phyloP scores from a whole-genome alignment of 2,329 filamentous ascomycete species.

The Sclerotinia minor region DNA sequence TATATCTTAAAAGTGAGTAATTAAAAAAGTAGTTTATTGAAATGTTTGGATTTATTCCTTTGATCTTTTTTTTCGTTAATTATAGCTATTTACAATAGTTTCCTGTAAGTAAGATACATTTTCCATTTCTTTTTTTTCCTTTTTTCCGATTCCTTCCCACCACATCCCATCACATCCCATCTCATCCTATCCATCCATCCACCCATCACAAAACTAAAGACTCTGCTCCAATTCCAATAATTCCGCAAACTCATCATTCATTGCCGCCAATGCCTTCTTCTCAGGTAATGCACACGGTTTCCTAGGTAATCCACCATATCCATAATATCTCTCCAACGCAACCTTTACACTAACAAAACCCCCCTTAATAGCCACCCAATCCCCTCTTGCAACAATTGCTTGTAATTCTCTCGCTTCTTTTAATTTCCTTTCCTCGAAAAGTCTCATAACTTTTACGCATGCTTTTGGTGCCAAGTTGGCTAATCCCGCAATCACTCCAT shows the following conservation, averaged over 20 bases:
- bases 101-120: no score
- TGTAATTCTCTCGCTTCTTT: slow-evolving; percentile 61
- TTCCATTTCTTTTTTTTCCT: background rate
- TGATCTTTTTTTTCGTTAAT: no score
- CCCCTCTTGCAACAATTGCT: slow-evolving; percentile 59
- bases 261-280: background rate
- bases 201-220: background rate
- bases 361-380: slow-evolving; percentile 66
- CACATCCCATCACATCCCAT: no score
- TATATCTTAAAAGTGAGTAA: no score
- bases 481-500: slow-evolving; percentile 20
- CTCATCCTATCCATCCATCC: background rate
- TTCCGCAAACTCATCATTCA: slow-evolving; percentile 15
- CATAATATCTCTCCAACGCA: slow-evolving; percentile 57
- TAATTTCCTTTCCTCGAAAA: slow-evolving; percentile 56
- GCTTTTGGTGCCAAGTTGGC: slow-evolving; percentile 40
- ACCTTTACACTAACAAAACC: slow-evolving; percentile 67
- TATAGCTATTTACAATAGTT: no score
- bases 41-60: no score
- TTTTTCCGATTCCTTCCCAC: background rate
- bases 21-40: no score
- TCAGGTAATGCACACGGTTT: slow-evolving; percentile 46
- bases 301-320: slow-evolving; percentile 61
- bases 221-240: slow-evolving; percentile 10
- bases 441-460: slow-evolving; percentile 58